Percentiles rank a stretch among this genome's conserved stretches.
Conservation (phyloP, 257 asterid species). For the Lantana camara region DNA sequence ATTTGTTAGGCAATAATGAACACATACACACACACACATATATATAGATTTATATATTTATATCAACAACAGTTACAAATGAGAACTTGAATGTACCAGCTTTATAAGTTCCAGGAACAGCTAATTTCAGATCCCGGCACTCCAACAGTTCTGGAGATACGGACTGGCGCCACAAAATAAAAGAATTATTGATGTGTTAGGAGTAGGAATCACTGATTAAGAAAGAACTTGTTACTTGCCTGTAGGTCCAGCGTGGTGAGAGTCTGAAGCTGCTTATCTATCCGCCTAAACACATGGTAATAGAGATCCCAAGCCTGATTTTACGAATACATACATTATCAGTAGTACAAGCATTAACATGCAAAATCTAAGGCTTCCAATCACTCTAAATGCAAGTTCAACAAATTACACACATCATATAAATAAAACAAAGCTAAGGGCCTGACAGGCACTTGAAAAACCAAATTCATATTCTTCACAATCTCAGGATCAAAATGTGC, state of each 20-base stretch:
- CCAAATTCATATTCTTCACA: no score
- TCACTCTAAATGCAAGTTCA: slow-evolving; percentile 20
- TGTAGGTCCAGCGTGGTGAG: slow-evolving; percentile 95
- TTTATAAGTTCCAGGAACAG: slow-evolving; percentile 98
- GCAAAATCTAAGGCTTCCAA: background rate
- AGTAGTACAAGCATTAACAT: slow-evolving; percentile 10
- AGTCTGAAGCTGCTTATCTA: slow-evolving; percentile 94
- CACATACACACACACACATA: no score
- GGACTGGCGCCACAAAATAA: slow-evolving; percentile 57
- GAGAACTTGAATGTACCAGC: slow-evolving; percentile 57
- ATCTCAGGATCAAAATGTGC: no score
- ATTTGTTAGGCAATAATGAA: slow-evolving; percentile 9
- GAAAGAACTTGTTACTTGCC: slow-evolving; percentile 49
- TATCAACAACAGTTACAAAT: background rate
- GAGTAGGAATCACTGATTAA: slow-evolving; percentile 23
- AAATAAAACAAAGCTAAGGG: background rate
- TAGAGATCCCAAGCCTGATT: slow-evolving; percentile 98
- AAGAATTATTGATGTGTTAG: slow-evolving; percentile 15
- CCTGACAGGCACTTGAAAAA: slow-evolving; percentile 11
- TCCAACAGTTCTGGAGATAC: slow-evolving; percentile 93
- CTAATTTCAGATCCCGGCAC: slow-evolving; percentile 88
- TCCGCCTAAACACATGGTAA: slow-evolving; percentile 90
- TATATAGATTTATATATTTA: background rate
- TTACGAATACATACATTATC: slow-evolving; percentile 27
- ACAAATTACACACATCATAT: slow-evolving; percentile 18